Percentiles rank a stretch among this genome's conserved stretches.
Evolutionary conservation across 257 asterid genomes (phyloP).

Genomic region (Solanum piurae): DNA sequence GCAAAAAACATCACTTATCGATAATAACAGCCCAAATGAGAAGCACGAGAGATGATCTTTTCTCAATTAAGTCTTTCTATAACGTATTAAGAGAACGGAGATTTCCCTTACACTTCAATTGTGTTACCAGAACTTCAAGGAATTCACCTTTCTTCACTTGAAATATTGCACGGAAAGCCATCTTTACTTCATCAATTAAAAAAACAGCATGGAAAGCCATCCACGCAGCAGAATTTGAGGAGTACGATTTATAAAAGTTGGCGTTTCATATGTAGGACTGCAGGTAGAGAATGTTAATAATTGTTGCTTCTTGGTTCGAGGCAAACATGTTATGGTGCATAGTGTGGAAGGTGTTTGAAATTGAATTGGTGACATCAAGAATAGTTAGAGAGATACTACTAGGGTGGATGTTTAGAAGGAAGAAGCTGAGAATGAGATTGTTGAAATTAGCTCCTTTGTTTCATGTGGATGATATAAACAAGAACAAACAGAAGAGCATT

Average conservation of each 20-base stretch:
- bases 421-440: background rate
- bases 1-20: background rate
- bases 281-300: background rate
- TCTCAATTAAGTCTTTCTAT: background rate
- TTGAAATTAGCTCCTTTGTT: background rate
- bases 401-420: background rate
- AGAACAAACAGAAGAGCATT: background rate
- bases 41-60: background rate
- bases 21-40: background rate
- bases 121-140: background rate
- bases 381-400: background rate
- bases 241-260: background rate
- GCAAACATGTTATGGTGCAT: background rate
- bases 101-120: background rate
- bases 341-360: background rate
- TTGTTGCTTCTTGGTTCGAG: background rate
- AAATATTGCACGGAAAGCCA: background rate
- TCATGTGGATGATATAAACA: background rate
- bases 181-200: background rate
- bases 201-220: background rate
- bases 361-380: background rate
- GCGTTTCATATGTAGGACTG: background rate
- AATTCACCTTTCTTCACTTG: background rate
- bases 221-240: background rate
- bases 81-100: background rate